phyloP scores from a whole-genome alignment of 345 rosid genomes.

The Clausena lansium region DNA sequence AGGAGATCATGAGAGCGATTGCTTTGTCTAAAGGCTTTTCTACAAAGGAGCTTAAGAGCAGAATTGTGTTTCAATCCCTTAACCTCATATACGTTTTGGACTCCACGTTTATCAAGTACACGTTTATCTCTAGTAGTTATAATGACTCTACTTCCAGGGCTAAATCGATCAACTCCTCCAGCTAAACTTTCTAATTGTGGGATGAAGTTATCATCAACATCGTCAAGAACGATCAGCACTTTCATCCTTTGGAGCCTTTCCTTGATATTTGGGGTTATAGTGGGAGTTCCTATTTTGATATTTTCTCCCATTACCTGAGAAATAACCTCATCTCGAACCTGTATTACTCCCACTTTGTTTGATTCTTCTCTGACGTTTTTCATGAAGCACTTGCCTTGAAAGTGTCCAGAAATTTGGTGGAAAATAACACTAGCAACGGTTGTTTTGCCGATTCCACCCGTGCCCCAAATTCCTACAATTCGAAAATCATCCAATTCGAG shows the following conservation, averaged over 20 bases:
- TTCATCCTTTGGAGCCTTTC: neutral
- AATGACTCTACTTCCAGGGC: constrained; percentile 6
- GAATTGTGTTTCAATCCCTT: neutral
- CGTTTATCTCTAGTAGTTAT: constrained; percentile 4
- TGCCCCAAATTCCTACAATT: neutral
- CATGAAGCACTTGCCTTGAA: neutral
- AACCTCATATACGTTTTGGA: neutral
- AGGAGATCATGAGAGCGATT: neutral
- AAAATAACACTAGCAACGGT: neutral
- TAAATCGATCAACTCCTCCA: neutral
- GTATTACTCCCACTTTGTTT: neutral
- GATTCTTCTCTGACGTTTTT: neutral
- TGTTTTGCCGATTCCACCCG: constrained; percentile 10
- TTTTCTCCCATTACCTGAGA: neutral
- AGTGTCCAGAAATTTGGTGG: neutral
- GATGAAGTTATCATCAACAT: neutral
- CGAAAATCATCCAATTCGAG: neutral
- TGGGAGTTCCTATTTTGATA: neutral
- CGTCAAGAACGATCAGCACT: constrained; percentile 4
- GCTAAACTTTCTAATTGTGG: neutral
- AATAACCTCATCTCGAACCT: neutral
- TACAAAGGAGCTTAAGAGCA: constrained; percentile 13
- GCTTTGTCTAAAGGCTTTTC: neutral
- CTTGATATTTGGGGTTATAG: neutral
- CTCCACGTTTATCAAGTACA: neutral